Evolutionary conservation across 169 alveolate species (phyloP), one percentile per base, ranked within the genome.

Genomic region (Blepharisma undulans): DNA sequence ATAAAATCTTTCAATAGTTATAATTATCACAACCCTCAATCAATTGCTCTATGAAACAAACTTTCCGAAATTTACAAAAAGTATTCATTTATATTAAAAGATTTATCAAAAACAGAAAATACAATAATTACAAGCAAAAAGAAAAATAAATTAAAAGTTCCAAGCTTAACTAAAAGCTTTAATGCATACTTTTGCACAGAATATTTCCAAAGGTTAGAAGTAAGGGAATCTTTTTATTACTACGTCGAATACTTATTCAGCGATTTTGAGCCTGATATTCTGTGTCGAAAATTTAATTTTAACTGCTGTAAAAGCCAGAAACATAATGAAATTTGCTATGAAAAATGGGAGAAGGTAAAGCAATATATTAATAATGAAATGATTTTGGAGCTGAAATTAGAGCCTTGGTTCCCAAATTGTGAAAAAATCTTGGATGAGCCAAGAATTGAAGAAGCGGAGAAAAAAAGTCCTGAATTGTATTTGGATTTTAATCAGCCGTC

Each of bases 261-360:
- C 25, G 60, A 79, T 16, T 79, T 79, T 6, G 61, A 79, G 29
- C 71, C 61, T 12, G 60, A 79, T 22, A n/a, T 16, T 25, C 19
- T 79, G 36, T 79, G 87, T 79, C 12, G 27, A 79, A 79, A 79
- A 33, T 79, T 79, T 33, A 33, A 32, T n/a, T 79, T 79, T 33
- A 79, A 33, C 61, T 79, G 87, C 34, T 79, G 87, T 10, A 33
- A 27, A 79, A 66, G 87, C 8, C 12, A 79, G 19, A n/a, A 25
- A 25, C 87, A 79, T 33, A 30, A 27, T 12, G 61, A 29, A n/a
- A 33, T 30, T 18, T 79, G 87, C 19, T 25, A 29, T 33, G 72
- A 79, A 79, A 79, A 79, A 79, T 79, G 87, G 87, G 34, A 29
- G 8, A 33, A 16, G 16, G 30, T 79, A n/a, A 79, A 79, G 34